Evolutionary conservation across 2,329 filamentous ascomycete species (phyloP), one percentile per base, ranked within the genome.

Genomic region (Tolypocladium tundrense): DNA sequence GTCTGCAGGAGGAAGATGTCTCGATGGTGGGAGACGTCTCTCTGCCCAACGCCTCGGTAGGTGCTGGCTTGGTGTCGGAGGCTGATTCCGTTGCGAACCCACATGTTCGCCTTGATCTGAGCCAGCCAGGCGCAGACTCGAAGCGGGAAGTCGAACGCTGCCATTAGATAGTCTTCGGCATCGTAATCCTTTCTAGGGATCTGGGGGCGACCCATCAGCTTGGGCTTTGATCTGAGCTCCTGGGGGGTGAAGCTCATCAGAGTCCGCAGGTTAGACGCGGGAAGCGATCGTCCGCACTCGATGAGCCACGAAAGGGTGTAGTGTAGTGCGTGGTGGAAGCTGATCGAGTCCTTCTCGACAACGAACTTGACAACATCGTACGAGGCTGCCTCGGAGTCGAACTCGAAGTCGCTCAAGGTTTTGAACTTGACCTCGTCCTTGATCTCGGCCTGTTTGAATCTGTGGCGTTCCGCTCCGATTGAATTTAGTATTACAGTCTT

Each of bases 51-150:
- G 45, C 91, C 92, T 19, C 91, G 87, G 70, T 99, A 99, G 21
- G 92, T 94, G 56, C 88, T 88, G 70, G 95, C 94, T 72, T 99
- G 94, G 70, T 99, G 94, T 43, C 93, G 86, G 55, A 99, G 81
- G 66, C 93, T 97, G 68, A 99, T 91, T 2, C 94, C 94, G 69
- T 99, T 99, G 58, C 94, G 86, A 62, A 99, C 93, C 94, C 95
- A 99, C 86, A 97, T 96, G 55, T 91, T 90, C 21, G 93, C 91
- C 71, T 96, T 96, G 85, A 99, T 97, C 75, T 99, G 95, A 7
- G 94, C 90, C 39, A 99, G 79, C 94, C 94, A 99, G 24, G 91
- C 91, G 69, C 91, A 97, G 0, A 97, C 92, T 56, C 95, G 84
- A 4, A 99, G 78, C 0, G 95, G 93, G 66, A 90, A 96, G 70